Percentiles rank a stretch among this genome's conserved stretches.
Conservation (phyloP, 2,329 filamentous ascomycete species). For the Arthrinium phaeospermum region DNA sequence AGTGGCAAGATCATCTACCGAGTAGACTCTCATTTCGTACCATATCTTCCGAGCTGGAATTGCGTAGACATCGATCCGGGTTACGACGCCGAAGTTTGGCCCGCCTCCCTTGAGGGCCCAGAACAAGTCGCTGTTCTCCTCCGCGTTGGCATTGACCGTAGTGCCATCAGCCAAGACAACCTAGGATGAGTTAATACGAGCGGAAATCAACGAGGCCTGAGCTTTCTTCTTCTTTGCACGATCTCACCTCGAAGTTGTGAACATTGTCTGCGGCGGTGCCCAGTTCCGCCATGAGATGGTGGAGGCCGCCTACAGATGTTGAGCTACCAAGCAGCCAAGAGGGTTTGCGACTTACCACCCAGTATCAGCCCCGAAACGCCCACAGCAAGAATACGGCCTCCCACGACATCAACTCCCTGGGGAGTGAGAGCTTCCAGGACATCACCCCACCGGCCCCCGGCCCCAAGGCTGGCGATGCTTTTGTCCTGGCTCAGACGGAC, state of each 20-base stretch:
- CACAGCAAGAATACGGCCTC: conserved; percentile 29
- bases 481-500: conserved; percentile 29
- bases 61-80: conserved; percentile 40
- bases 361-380: conserved; percentile 28
- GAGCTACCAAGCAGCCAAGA: neutral
- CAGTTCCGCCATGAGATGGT: conserved; percentile 27
- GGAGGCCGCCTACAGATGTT: conserved; percentile 30
- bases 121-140: conserved; percentile 48
- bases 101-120: conserved; percentile 54
- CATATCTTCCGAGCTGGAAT: conserved; percentile 33
- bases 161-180: conserved; percentile 51
- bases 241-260: conserved; percentile 40
- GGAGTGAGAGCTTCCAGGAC: conserved; percentile 27
- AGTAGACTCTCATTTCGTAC: conserved; percentile 30
- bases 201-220: neutral
- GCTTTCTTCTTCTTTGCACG: neutral
- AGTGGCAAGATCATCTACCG: conserved; percentile 25
- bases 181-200: conserved; percentile 29
- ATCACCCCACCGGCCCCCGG: conserved; percentile 31
- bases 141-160: conserved; percentile 46
- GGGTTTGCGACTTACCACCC: conserved; percentile 29
- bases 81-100: conserved; percentile 53
- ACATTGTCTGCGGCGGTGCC: conserved; percentile 53
- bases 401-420: conserved; percentile 27
- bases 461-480: conserved; percentile 37